phyloP scores from a whole-genome alignment of 306 rosid genomes.

The Medicago ruthenica region DNA sequence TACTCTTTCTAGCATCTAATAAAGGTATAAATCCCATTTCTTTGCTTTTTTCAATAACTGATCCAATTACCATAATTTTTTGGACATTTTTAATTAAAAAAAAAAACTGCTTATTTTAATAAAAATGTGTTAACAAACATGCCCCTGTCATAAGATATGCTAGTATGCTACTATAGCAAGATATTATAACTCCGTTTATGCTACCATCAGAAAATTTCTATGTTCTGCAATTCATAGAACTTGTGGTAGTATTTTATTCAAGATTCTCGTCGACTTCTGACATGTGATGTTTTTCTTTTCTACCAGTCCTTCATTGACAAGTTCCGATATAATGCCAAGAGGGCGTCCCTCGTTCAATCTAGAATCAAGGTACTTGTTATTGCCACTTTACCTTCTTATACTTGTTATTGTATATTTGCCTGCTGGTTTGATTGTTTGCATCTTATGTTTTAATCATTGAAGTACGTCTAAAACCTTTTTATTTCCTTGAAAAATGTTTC shows the following conservation, averaged over 20 bases:
- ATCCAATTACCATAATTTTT: background rate
- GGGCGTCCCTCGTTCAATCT: slow-evolving; percentile 98
- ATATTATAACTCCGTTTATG: slow-evolving; percentile 7
- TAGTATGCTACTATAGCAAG: slow-evolving; percentile 8
- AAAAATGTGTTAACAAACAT: background rate
- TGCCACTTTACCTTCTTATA: slow-evolving; percentile 16
- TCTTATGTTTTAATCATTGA: slow-evolving; percentile 26
- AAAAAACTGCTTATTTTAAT: background rate
- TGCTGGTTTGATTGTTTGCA: slow-evolving; percentile 26
- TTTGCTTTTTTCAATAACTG: slow-evolving; percentile 4
- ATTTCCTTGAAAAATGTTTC: slow-evolving; percentile 40
- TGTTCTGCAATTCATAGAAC: slow-evolving; percentile 20
- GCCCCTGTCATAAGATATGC: slow-evolving; percentile 10
- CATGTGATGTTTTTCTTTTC: slow-evolving; percentile 42
- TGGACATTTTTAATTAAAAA: background rate
- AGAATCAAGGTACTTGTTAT: slow-evolving; percentile 87
- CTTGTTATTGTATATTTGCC: slow-evolving; percentile 26
- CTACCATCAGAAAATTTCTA: background rate
- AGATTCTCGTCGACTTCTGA: slow-evolving; percentile 50
- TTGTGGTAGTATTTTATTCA: slow-evolving; percentile 26
- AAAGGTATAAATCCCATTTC: background rate
- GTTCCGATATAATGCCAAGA: slow-evolving; percentile 97
- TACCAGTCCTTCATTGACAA: slow-evolving; percentile 92
- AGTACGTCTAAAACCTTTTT: slow-evolving; percentile 9
- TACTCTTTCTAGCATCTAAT: slow-evolving; percentile 7